Percentiles rank a stretch among this genome's conserved stretches.
Conservation (phyloP, 768 basidiomycete species). For the Agaricus blazei region DNA sequence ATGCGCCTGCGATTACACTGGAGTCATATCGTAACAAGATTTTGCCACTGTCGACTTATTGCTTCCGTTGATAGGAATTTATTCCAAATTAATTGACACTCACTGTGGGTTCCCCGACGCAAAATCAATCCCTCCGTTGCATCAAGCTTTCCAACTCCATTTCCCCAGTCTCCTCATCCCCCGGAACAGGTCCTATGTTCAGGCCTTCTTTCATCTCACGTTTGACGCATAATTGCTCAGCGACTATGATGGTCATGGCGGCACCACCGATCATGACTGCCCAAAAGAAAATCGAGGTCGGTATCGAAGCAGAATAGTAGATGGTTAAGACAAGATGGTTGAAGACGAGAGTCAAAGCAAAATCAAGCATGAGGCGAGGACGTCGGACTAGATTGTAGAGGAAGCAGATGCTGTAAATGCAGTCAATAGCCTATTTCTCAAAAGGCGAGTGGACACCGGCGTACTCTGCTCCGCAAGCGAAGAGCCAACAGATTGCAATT, state of each 20-base stretch:
- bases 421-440: constrained; percentile 1
- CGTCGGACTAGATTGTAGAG: constrained; percentile 84
- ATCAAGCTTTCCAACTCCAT: constrained; percentile 49
- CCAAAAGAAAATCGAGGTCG: constrained; percentile 95
- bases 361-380: constrained; percentile 93
- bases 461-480: constrained; percentile 81
- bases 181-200: constrained; percentile 40
- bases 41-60: neutral
- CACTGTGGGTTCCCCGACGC: neutral
- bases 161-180: constrained; percentile 53
- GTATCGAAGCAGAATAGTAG: constrained; percentile 79
- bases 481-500: constrained; percentile 81
- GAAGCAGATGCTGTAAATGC: constrained; percentile 53
- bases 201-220: constrained; percentile 89
- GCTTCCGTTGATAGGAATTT: neutral
- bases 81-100: neutral
- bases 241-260: constrained; percentile 67
- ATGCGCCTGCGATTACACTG: neutral
- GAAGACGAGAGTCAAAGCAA: constrained; percentile 85
- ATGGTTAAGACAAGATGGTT: constrained; percentile 92
- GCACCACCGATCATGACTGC: constrained; percentile 66
- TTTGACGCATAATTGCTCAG: constrained; percentile 89
- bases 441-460: constrained; percentile 27
- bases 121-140: constrained; percentile 13
- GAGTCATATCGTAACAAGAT: neutral